Base-by-base conservation (phyloP, 164 flowering plant genomes). In the Tinospora cordifolia region DNA sequence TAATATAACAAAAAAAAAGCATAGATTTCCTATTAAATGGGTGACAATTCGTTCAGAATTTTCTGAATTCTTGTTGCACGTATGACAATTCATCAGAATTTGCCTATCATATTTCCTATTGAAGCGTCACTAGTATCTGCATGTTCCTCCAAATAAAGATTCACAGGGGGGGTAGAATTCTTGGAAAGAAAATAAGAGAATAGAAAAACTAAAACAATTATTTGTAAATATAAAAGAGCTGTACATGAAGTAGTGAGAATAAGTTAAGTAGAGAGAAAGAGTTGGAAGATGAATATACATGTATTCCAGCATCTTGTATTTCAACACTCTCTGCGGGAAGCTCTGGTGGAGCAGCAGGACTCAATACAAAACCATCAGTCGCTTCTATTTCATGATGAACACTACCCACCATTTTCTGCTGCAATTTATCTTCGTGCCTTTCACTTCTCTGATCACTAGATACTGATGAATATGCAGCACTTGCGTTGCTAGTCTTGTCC, bases 361-460 rank as follows among this genome's bases (percentile, higher is more conserved):
- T 30, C 3, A 30, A 30, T 2, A 1, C 36, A 4, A 30, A 2
- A 30, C 36, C 70, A 54, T 69, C 49, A 2, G 72, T 60, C 11
- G 38, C 17, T 30, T 71, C 74, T 34, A 26, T 6, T 2, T 62
- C 9, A 5, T 62, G 69, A 40, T 69, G 38, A 36, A 0, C 65
- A 68, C 36, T 30, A 30, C 65, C 68, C n/a, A 39, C 64, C 74
- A 69, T 34, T 30, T 8, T 41, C 17, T 70, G 44, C 19, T 39
- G 30, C 65, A 71, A 72, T 2, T 30, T 30, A 66, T 63, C 78
- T 51, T 57, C 17, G 11, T 34, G 44, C 26, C 8, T 25, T 8
- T 63, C 66, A 13, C 58, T 57, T 39, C 46, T 72, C 12, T 64
- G n/a, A n/a, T n/a, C 25, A 64, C n/a, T 26, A 57, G 11, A 21